phyloP scores from a whole-genome alignment of 768 basidiomycete genomes.

The Termitomyces sp. region DNA sequence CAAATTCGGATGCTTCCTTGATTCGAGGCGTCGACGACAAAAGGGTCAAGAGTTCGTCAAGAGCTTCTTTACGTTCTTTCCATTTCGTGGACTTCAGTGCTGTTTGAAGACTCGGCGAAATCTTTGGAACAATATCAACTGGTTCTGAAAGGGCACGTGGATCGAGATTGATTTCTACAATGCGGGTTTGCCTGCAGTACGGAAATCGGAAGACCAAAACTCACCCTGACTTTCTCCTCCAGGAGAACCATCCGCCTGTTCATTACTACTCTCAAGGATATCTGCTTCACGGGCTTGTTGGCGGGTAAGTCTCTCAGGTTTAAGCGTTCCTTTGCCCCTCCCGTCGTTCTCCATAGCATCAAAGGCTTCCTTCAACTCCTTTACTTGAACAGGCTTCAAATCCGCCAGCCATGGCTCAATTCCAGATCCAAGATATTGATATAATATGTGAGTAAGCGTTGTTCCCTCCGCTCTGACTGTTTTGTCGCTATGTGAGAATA shows the following conservation, averaged over 20 bases:
- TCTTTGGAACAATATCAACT: constrained; percentile 70
- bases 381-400: constrained; percentile 94
- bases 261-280: constrained; percentile 30
- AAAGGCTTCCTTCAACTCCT: constrained; percentile 91
- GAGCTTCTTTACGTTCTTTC: constrained; percentile 93
- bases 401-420: constrained; percentile 86
- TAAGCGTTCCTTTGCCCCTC: constrained; percentile 78
- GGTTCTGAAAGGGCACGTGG: constrained; percentile 79
- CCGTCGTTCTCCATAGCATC: constrained; percentile 81
- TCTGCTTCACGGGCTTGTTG: constrained; percentile 72
- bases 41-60: constrained; percentile 77
- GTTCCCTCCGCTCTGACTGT: constrained; percentile 92
- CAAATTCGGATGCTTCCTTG: constrained; percentile 75
- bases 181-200: constrained; percentile 12
- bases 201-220: constrained; percentile 14
- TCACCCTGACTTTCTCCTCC: constrained; percentile 44
- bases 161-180: constrained; percentile 58
- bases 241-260: constrained; percentile 31
- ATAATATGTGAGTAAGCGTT: constrained; percentile 67
- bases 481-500: constrained; percentile 94
- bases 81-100: constrained; percentile 89
- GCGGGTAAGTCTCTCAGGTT: constrained; percentile 77
- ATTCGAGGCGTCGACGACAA: constrained; percentile 72
- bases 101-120: constrained; percentile 73
- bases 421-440: constrained; percentile 81